Conservation (phyloP, 1,284 basidiomycete species). For the Coniferiporia weirii region DNA sequence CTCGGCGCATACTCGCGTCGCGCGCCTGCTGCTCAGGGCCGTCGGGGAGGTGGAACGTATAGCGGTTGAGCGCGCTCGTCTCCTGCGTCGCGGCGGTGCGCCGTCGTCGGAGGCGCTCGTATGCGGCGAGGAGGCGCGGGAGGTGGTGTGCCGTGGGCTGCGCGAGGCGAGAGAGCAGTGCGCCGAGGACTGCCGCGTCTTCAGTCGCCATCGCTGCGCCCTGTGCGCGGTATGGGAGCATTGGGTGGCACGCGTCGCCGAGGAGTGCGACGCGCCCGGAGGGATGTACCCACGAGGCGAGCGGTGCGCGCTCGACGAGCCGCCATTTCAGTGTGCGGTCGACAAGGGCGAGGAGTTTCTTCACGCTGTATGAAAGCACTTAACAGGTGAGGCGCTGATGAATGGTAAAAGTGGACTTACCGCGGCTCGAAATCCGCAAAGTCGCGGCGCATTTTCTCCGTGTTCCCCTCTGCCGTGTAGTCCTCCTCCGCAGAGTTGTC, state of each 20-base stretch:
- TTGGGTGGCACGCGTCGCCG: constrained; percentile 58
- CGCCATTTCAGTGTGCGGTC: constrained; percentile 43
- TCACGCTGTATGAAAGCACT: constrained; percentile 30
- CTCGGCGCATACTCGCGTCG: constrained; percentile 20
- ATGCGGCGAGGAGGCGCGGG: constrained; percentile 17
- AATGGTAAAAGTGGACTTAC: constrained; percentile 22
- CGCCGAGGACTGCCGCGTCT: constrained; percentile 58
- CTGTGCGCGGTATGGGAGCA: constrained; percentile 68
- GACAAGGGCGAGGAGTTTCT: constrained; percentile 42
- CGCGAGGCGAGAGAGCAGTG: constrained; percentile 44
- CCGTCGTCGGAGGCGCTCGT: constrained; percentile 15
- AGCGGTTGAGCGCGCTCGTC: constrained; percentile 20
- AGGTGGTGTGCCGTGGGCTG: constrained; percentile 9
- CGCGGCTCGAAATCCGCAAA: constrained; percentile 41
- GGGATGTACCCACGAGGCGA: constrained; percentile 47
- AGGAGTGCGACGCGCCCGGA: constrained; percentile 43
- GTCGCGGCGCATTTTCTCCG: constrained; percentile 40
- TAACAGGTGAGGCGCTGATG: neutral
- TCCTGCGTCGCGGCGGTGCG: constrained; percentile 19
- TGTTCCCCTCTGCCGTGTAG: constrained; percentile 18
- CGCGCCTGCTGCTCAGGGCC: constrained; percentile 21
- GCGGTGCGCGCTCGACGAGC: constrained; percentile 42
- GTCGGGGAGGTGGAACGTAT: constrained; percentile 22
- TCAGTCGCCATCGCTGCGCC: constrained; percentile 67
- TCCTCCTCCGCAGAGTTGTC: constrained; percentile 23